Conservation (phyloP, 75 land plant species). For the Pseudotsuga menziesii region DNA sequence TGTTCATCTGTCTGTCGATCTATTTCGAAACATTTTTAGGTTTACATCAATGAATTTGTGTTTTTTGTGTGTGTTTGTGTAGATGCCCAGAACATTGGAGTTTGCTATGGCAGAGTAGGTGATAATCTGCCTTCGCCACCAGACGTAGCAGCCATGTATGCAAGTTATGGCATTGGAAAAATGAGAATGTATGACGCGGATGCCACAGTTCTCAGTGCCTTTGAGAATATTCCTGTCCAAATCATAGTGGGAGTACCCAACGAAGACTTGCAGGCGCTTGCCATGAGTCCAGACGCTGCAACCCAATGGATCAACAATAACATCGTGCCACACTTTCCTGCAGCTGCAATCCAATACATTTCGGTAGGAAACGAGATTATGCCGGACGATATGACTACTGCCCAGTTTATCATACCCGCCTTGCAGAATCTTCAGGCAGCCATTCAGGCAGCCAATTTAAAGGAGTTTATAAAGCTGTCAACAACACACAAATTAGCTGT, state of each 20-base stretch:
- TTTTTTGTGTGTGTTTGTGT: neutral
- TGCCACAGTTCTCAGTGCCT: constrained; percentile 31
- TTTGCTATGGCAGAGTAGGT: constrained; percentile 47
- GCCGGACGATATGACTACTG: too few species aligned
- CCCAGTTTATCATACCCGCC: constrained; percentile 15
- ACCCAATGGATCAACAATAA: constrained; percentile 44
- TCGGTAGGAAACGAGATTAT: constrained; percentile 27
- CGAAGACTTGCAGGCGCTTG: constrained; percentile 23
- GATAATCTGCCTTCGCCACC: constrained; percentile 42
- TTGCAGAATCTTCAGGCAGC: constrained; percentile 32
- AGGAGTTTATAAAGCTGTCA: constrained; percentile 24
- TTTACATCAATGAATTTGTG: too few species aligned
- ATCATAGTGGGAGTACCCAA: constrained; percentile 44
- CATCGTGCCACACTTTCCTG: constrained; percentile 21
- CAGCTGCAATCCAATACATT: constrained; percentile 15
- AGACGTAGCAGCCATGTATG: constrained; percentile 36
- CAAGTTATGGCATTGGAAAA: constrained; percentile 20
- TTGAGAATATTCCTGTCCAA: constrained; percentile 40
- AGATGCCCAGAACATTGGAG: constrained; percentile 26
- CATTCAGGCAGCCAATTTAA: constrained; percentile 10
- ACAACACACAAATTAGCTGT: constrained; percentile 18
- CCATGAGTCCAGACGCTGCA: constrained; percentile 22
- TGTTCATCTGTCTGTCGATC: too few species aligned
- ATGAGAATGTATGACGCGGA: constrained; percentile 48
- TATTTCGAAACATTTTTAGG: too few species aligned